Conservation (phyloP, 352 stramenopile species). For the Pythium vanterpoolii region DNA sequence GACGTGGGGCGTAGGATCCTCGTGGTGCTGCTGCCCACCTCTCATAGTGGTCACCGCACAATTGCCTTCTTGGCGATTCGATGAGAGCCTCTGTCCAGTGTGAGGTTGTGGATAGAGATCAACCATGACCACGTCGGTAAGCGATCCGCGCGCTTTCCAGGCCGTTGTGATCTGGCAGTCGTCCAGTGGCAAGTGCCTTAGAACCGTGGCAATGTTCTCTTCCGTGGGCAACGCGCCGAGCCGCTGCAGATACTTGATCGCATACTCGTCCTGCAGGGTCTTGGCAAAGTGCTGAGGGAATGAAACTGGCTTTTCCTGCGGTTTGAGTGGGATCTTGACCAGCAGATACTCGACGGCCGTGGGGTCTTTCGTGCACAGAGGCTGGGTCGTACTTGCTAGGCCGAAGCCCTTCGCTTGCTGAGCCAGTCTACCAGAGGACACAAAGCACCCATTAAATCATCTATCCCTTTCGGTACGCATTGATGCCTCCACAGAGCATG, state of each 20-base stretch:
- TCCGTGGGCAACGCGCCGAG: constrained; percentile 43
- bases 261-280: constrained; percentile 59
- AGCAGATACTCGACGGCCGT: constrained; percentile 43
- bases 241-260: constrained; percentile 67
- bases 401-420: not conserved
- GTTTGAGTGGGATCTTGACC: constrained; percentile 51
- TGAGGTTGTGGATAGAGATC: constrained; percentile 40
- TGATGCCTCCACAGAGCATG: not conserved
- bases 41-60: not conserved
- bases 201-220: constrained; percentile 58
- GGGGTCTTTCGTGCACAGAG: constrained; percentile 24
- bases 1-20: not conserved
- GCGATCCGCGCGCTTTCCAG: constrained; percentile 55
- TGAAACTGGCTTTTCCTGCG: constrained; percentile 40
- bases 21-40: not conserved
- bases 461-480: not conserved
- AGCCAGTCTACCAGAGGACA: not conserved
- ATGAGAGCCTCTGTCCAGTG: not conserved
- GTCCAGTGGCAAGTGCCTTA: constrained; percentile 62
- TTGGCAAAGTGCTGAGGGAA: constrained; percentile 43
- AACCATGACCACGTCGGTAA: constrained; percentile 50
- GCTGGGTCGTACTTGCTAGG: constrained; percentile 8
- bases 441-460: not conserved
- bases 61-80: not conserved
- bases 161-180: constrained; percentile 52